Conservation (phyloP, 2,329 filamentous ascomycete species). For the Dryadomyces sulphureus region DNA sequence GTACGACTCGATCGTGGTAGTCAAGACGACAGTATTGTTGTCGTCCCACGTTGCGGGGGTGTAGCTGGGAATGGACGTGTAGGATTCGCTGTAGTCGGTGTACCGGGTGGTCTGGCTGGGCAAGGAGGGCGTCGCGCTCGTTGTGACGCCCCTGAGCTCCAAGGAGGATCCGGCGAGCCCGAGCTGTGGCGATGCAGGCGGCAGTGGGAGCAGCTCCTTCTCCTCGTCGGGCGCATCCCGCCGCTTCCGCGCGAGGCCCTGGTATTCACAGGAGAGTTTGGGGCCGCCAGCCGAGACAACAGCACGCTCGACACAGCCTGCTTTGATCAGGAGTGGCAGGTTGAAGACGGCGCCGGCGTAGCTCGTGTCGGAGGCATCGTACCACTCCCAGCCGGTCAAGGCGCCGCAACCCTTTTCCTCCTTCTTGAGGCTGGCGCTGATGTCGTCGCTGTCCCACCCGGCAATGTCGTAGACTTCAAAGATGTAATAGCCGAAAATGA, state of each 20-base stretch:
- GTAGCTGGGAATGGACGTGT: neutral
- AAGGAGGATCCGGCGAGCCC: neutral
- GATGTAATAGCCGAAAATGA: neutral
- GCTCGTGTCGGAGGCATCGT: neutral
- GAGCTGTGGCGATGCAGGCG: neutral
- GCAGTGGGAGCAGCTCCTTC: neutral
- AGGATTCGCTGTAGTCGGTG: neutral
- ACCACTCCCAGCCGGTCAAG: neutral
- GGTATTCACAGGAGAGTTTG: conserved; percentile 2
- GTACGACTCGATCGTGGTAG: neutral
- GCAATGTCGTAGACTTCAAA: neutral
- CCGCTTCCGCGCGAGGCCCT: neutral
- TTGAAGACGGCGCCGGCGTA: conserved; percentile 5
- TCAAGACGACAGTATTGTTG: neutral
- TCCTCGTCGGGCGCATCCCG: neutral
- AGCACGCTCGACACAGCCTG: neutral
- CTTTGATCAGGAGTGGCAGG: neutral
- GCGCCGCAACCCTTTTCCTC: neutral
- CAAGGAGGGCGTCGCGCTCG: neutral
- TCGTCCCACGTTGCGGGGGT: neutral
- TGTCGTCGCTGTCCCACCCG: neutral
- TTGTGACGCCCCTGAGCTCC: neutral
- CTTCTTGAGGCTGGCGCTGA: neutral
- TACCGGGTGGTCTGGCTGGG: neutral
- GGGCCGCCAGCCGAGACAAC: neutral